Evolutionary conservation across 2,329 filamentous ascomycete genomes (phyloP).

Genomic region (Chaetothyriales sp.): DNA sequence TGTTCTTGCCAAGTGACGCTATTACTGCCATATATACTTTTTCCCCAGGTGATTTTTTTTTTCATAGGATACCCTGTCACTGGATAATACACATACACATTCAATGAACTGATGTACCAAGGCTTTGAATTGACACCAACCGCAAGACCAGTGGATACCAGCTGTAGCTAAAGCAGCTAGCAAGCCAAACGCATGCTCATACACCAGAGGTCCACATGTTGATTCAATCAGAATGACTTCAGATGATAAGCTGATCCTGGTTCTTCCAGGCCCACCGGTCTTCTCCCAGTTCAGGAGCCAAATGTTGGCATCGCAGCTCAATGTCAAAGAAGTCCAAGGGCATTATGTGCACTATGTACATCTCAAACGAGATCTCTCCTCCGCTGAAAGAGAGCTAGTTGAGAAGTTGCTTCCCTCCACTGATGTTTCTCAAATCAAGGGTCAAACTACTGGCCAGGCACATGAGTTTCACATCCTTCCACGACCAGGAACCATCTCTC

Average conservation of each 20-base stretch:
- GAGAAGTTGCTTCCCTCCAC: slow-evolving; percentile 48
- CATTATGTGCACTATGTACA: slow-evolving; percentile 50
- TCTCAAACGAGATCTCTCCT: slow-evolving; percentile 34
- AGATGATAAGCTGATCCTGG: slow-evolving; percentile 2
- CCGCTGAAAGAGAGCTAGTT: slow-evolving; percentile 36
- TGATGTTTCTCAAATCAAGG: slow-evolving; percentile 32
- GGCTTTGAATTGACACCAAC: background rate
- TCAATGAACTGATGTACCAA: background rate
- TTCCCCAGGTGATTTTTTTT: background rate
- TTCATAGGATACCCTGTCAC: background rate
- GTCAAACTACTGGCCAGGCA: slow-evolving; percentile 28
- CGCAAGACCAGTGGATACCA: background rate
- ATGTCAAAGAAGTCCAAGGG: slow-evolving; percentile 29
- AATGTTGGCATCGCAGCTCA: slow-evolving; percentile 28
- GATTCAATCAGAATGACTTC: background rate
- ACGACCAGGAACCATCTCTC: slow-evolving; percentile 67
- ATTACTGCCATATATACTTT: background rate
- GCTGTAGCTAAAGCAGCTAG: background rate
- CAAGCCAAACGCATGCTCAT: slow-evolving; percentile 3
- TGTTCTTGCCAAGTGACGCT: background rate
- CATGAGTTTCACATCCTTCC: slow-evolving; percentile 61
- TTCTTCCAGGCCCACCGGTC: slow-evolving; percentile 19
- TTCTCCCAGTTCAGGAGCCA: slow-evolving; percentile 32
- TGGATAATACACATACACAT: background rate
- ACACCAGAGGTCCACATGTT: background rate